Conservation (phyloP, 441 rosid genomes). For the Iberis amara region DNA sequence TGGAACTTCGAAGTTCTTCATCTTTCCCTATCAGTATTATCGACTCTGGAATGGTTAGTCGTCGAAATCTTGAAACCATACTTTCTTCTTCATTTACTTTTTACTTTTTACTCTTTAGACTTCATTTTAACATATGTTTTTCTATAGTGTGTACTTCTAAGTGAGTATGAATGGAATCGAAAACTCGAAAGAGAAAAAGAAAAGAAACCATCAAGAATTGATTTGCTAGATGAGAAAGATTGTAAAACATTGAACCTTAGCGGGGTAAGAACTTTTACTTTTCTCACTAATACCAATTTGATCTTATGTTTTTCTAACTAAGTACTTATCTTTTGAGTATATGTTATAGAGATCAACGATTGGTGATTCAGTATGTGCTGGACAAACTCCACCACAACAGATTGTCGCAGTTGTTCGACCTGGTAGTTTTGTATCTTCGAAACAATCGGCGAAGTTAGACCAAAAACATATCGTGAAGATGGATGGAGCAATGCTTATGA, state of each 20-base stretch:
- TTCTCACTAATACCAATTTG: neutral
- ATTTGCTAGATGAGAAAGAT: conserved; percentile 40
- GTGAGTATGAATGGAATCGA: conserved; percentile 41
- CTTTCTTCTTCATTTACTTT: conserved; percentile 5
- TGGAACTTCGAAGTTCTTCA: conserved; percentile 40
- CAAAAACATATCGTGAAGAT: conserved; percentile 49
- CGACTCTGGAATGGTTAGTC: conserved; percentile 57
- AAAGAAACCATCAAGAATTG: conserved; percentile 49
- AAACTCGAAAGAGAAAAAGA: conserved; percentile 39
- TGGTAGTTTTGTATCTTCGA: conserved; percentile 21
- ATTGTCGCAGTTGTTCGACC: too few species aligned
- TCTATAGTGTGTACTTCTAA: conserved; percentile 43
- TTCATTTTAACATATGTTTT: neutral
- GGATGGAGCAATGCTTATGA: conserved; percentile 44
- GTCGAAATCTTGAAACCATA: neutral
- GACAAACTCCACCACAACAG: too few species aligned
- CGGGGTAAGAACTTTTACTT: conserved; percentile 38
- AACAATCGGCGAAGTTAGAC: conserved; percentile 34
- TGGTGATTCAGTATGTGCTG: too few species aligned
- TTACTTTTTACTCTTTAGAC: conserved; percentile 3
- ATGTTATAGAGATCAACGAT: too few species aligned
- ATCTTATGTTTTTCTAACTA: too few species aligned
- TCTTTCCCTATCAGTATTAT: conserved; percentile 57
- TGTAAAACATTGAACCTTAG: conserved; percentile 42
- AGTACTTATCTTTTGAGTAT: too few species aligned